phyloP scores from a whole-genome alignment of 2,329 filamentous ascomycete genomes.

The Truncatella angustata region DNA sequence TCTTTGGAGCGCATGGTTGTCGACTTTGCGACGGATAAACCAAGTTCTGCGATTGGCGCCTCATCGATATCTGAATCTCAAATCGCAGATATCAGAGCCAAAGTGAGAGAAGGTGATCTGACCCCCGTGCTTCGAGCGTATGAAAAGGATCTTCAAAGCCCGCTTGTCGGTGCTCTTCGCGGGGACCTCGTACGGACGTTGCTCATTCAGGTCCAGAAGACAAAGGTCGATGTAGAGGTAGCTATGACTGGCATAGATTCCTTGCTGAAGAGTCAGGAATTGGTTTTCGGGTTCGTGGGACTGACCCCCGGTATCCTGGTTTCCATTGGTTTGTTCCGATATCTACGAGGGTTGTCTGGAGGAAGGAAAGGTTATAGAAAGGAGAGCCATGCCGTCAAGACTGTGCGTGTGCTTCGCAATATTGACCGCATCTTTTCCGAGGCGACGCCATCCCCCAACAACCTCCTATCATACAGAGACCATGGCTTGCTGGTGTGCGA shows the following conservation, averaged over 20 bases:
- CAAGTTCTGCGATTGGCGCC: constrained; percentile 53
- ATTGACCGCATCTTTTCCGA: constrained; percentile 78
- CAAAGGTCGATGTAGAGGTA: constrained; percentile 95
- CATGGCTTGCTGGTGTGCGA: constrained; percentile 89
- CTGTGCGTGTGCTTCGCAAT: constrained; percentile 78
- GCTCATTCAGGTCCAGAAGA: constrained; percentile 96
- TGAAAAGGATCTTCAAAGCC: constrained; percentile 80
- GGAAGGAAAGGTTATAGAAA: constrained; percentile 66
- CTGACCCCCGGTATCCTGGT: constrained; percentile 92
- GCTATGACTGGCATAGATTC: constrained; percentile 95
- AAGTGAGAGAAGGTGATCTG: constrained; percentile 87
- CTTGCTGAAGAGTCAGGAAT: constrained; percentile 90
- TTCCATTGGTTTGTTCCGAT: constrained; percentile 70
- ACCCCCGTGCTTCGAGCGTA: constrained; percentile 90
- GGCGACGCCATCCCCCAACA: constrained; percentile 68
- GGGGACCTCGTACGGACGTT: constrained; percentile 88
- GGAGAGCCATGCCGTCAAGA: constrained; percentile 65
- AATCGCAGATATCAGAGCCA: constrained; percentile 70
- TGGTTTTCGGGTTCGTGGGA: constrained; percentile 96
- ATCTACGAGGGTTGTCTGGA: constrained; percentile 68
- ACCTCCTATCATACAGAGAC: constrained; percentile 83
- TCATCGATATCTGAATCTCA: constrained; percentile 63
- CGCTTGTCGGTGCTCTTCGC: constrained; percentile 76
- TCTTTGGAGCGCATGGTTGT: constrained; percentile 98
- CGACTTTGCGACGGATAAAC: constrained; percentile 86